Conservation (phyloP, 768 basidiomycete genomes). For the Psilocybe sp. region DNA sequence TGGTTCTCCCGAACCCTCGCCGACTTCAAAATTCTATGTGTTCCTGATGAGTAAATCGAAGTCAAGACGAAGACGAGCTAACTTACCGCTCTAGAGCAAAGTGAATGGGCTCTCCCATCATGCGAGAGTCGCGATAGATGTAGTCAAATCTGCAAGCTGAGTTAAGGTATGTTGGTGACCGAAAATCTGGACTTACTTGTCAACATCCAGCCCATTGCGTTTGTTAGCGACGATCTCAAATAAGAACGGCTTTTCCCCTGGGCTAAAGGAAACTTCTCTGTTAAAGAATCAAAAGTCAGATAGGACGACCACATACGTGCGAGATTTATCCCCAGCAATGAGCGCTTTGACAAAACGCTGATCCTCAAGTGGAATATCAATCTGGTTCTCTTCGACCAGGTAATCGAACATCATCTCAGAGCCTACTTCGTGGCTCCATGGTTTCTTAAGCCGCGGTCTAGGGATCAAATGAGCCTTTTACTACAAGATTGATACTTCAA, state of each 20-base stretch:
- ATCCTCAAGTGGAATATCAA: slow-evolving; percentile 48
- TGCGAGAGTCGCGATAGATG: slow-evolving; percentile 70
- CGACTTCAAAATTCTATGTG: slow-evolving; percentile 62
- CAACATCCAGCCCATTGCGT: slow-evolving; percentile 81
- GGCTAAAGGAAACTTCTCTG: slow-evolving; percentile 14
- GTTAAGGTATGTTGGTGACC: not conserved
- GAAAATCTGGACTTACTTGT: slow-evolving; percentile 51
- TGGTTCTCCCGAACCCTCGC: slow-evolving; percentile 71
- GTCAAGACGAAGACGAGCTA: not conserved
- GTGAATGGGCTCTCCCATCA: slow-evolving; percentile 62
- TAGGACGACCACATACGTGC: slow-evolving; percentile 39
- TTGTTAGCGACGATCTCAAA: slow-evolving; percentile 87
- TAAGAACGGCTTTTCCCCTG: slow-evolving; percentile 63
- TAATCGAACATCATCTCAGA: slow-evolving; percentile 82
- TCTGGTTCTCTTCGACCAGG: slow-evolving; percentile 53
- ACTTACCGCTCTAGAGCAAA: slow-evolving; percentile 47
- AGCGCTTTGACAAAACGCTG: slow-evolving; percentile 69
- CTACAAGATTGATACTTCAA: slow-evolving; percentile 6
- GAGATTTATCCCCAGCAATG: slow-evolving; percentile 57
- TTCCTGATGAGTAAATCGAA: not conserved
- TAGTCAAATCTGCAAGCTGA: slow-evolving; percentile 66
- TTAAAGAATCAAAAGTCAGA: not conserved
- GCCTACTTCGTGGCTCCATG: slow-evolving; percentile 75
- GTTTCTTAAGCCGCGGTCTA: slow-evolving; percentile 3
- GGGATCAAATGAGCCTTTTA: not conserved